Evolutionary conservation across 2,329 filamentous ascomycete species (phyloP).

Genomic region (Penicillium sp.): DNA sequence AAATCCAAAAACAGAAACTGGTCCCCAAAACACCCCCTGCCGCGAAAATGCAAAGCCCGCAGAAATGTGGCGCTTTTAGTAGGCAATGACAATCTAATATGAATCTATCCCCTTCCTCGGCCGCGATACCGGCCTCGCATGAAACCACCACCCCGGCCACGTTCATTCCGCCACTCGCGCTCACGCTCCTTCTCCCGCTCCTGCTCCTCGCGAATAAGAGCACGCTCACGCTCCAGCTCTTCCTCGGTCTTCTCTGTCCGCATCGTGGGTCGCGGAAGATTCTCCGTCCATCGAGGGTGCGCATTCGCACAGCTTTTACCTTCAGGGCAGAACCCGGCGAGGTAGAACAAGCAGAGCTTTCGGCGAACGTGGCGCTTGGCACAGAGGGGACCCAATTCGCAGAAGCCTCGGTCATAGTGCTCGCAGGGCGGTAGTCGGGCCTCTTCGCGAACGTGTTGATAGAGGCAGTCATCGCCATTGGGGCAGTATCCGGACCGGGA

Average conservation of each 20-base stretch:
- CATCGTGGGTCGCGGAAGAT: slow-evolving; percentile 62
- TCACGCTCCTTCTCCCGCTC: slow-evolving; percentile 57
- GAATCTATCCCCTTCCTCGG: slow-evolving; percentile 47
- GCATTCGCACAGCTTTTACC: slow-evolving; percentile 73
- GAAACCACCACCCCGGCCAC: slow-evolving; percentile 53
- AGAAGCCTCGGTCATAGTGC: slow-evolving; percentile 94
- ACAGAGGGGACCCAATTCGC: slow-evolving; percentile 83
- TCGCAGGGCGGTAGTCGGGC: slow-evolving; percentile 78
- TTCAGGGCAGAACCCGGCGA: slow-evolving; percentile 93
- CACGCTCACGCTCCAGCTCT: slow-evolving; percentile 63
- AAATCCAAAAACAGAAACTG: neutral
- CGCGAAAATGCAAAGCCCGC: slow-evolving; percentile 12
- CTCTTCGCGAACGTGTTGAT: slow-evolving; percentile 84
- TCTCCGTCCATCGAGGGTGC: slow-evolving; percentile 75
- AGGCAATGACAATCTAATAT: neutral
- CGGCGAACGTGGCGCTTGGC: slow-evolving; percentile 85
- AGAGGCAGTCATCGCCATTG: slow-evolving; percentile 94
- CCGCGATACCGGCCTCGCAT: slow-evolving; percentile 47
- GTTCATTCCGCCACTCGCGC: slow-evolving; percentile 55
- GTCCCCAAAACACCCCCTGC: slow-evolving; percentile 3
- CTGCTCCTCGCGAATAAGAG: slow-evolving; percentile 62
- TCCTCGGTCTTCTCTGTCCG: slow-evolving; percentile 71
- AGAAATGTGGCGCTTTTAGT: neutral
- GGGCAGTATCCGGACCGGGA: slow-evolving; percentile 91
- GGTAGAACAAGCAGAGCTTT: slow-evolving; percentile 78